phyloP scores from a whole-genome alignment of 768 basidiomycete genomes.

The Kwoniella sp. region DNA sequence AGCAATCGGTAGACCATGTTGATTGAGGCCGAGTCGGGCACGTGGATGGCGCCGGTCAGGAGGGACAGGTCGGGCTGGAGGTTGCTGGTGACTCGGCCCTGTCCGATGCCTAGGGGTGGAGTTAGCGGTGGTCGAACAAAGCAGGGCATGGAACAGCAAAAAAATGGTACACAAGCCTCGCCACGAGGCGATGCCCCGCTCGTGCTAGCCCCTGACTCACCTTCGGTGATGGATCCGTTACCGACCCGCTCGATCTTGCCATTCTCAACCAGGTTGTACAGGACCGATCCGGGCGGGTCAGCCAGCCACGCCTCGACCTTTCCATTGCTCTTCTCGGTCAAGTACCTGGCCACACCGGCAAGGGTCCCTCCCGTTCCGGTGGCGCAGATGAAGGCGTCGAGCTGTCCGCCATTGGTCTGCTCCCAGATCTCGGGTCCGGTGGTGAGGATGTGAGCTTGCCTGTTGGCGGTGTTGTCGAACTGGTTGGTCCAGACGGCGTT shows the following conservation, averaged over 20 bases:
- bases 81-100: slow-evolving; percentile 91
- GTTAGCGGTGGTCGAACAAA: not conserved
- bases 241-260: slow-evolving; percentile 55
- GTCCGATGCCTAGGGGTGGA: slow-evolving; percentile 74
- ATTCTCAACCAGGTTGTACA: slow-evolving; percentile 74
- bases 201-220: too few relatives aligned
- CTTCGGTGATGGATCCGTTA: slow-evolving; percentile 51
- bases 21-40: slow-evolving; percentile 84
- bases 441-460: slow-evolving; percentile 75
- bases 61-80: slow-evolving; percentile 73
- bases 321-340: slow-evolving; percentile 80
- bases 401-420: slow-evolving; percentile 64
- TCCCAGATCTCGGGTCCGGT: slow-evolving; percentile 98
- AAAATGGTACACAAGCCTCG: not conserved
- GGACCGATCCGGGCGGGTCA: slow-evolving; percentile 91
- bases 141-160: not conserved
- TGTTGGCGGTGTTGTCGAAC: slow-evolving; percentile 93
- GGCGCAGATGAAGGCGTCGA: slow-evolving; percentile 89
- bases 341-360: slow-evolving; percentile 75
- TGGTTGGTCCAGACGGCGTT: slow-evolving; percentile 97
- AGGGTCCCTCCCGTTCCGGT: slow-evolving; percentile 96
- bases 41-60: slow-evolving; percentile 74
- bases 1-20: slow-evolving; percentile 89
- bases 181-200: too few relatives aligned
- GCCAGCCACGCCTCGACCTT: slow-evolving; percentile 83